Conservation (phyloP, 768 basidiomycete genomes). For the Lactarius hatsudake region DNA sequence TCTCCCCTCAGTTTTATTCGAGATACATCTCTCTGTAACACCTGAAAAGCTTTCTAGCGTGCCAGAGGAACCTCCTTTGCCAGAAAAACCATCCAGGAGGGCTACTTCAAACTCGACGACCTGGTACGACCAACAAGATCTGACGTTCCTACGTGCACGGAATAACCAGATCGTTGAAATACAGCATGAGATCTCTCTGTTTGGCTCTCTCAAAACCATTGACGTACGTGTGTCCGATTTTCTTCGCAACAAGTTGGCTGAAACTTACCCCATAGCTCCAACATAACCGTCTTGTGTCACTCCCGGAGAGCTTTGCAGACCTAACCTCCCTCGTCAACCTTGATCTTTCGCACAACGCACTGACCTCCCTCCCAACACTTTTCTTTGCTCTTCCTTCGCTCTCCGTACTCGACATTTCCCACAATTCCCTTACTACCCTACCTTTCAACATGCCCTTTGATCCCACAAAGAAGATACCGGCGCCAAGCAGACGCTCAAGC, state of each 20-base stretch:
- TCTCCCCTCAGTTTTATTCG: constrained; percentile 74
- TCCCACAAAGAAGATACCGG: constrained; percentile 26
- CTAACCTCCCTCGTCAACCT: constrained; percentile 61
- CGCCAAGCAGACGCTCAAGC: constrained; percentile 38
- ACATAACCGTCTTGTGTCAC: constrained; percentile 59
- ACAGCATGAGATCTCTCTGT: constrained; percentile 79
- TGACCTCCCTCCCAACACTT: constrained; percentile 59
- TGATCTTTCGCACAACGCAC: constrained; percentile 71
- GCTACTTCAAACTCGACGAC: constrained; percentile 47
- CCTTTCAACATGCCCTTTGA: constrained; percentile 62
- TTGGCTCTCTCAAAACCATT: constrained; percentile 75
- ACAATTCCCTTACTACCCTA: constrained; percentile 60
- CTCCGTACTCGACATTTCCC: constrained; percentile 63
- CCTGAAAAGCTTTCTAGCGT: constrained; percentile 68
- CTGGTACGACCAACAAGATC: constrained; percentile 80
- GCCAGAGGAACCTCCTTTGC: constrained; percentile 53
- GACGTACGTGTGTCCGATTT: constrained; percentile 53
- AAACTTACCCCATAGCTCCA: constrained; percentile 51
- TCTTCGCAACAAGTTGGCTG: constrained; percentile 1
- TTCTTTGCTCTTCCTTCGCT: constrained; percentile 69
- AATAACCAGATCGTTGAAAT: constrained; percentile 78
- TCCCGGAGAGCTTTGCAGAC: constrained; percentile 69
- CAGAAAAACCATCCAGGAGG: constrained; percentile 35
- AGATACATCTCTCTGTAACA: constrained; percentile 73
- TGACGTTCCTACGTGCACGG: constrained; percentile 72